Percentiles rank a stretch among this genome's conserved stretches.
Evolutionary conservation across 306 rosid genomes (phyloP).

Genomic region (Lathyrus aphaca): DNA sequence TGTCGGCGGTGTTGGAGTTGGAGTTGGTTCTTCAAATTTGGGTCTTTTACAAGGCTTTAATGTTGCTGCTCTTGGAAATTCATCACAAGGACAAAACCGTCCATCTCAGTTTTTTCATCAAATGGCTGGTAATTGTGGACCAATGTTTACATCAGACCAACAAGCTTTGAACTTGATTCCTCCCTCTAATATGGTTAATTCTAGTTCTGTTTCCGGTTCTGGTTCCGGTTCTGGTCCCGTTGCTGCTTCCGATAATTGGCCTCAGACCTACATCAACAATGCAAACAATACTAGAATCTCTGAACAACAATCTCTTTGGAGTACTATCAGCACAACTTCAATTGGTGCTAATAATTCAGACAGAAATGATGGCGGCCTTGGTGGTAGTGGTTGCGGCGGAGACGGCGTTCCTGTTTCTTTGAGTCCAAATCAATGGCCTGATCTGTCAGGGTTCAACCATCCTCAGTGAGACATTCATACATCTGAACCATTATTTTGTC

Average conservation of each 20-base stretch:
- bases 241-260: constrained; percentile 41
- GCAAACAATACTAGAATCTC: neutral
- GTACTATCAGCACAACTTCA: constrained; percentile 43
- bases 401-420: constrained; percentile 28
- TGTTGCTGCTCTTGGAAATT: constrained; percentile 21
- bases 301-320: constrained; percentile 49
- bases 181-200: constrained; percentile 26
- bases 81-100: constrained; percentile 40
- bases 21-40: constrained; percentile 42
- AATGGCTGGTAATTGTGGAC: constrained; percentile 23
- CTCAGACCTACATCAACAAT: constrained; percentile 42
- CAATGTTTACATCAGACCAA: constrained; percentile 7
- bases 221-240: neutral
- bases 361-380: neutral
- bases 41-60: constrained; percentile 52
- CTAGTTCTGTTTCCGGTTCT: neutral
- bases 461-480: constrained; percentile 40
- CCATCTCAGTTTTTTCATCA: constrained; percentile 38
- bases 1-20: constrained; percentile 1
- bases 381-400: neutral
- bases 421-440: constrained; percentile 50
- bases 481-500: constrained; percentile 15
- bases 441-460: constrained; percentile 46
- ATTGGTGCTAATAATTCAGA: constrained; percentile 14
- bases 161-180: constrained; percentile 38